Evolutionary conservation across 176 grass and related monocot species (phyloP).

Genomic region (Dactylis glomerata): DNA sequence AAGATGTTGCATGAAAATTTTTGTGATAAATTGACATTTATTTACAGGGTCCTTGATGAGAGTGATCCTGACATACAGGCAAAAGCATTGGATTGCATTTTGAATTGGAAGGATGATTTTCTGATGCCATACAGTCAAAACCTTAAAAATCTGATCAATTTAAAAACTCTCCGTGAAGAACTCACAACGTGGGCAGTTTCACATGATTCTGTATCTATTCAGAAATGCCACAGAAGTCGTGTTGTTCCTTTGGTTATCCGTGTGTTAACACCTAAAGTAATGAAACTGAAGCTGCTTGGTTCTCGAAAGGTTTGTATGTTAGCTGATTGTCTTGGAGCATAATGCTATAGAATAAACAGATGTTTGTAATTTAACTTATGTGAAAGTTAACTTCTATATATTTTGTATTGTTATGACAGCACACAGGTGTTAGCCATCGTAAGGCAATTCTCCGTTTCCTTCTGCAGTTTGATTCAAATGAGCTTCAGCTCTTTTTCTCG

Average conservation of each 20-base stretch:
- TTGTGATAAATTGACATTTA: constrained; percentile 8
- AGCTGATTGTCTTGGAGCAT: constrained; percentile 4
- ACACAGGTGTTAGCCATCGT: constrained; percentile 69
- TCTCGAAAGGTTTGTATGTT: constrained; percentile 77
- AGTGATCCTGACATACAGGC: constrained; percentile 73
- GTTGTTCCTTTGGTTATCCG: constrained; percentile 80
- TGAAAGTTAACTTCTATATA: constrained; percentile 28
- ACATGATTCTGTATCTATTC: constrained; percentile 57
- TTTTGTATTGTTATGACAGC: constrained; percentile 49
- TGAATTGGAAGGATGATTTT: constrained; percentile 89
- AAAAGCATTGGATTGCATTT: constrained; percentile 82
- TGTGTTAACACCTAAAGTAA: constrained; percentile 77
- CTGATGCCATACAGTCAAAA: constrained; percentile 56
- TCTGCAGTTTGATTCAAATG: constrained; percentile 72
- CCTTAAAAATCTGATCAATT: constrained; percentile 63
- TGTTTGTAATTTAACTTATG: constrained; percentile 17
- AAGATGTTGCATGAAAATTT: constrained; percentile 9
- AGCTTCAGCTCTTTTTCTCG: constrained; percentile 83
- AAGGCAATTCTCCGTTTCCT: constrained; percentile 91
- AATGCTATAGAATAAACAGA: not conserved
- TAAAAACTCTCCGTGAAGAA: constrained; percentile 84
- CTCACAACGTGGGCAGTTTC: constrained; percentile 93
- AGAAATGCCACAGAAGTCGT: constrained; percentile 64
- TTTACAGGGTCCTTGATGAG: constrained; percentile 80
- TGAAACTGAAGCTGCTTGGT: constrained; percentile 78